Evolutionary conservation across 108 stramenopile genomes (phyloP).

Genomic region (Skeletonema tropicum): DNA sequence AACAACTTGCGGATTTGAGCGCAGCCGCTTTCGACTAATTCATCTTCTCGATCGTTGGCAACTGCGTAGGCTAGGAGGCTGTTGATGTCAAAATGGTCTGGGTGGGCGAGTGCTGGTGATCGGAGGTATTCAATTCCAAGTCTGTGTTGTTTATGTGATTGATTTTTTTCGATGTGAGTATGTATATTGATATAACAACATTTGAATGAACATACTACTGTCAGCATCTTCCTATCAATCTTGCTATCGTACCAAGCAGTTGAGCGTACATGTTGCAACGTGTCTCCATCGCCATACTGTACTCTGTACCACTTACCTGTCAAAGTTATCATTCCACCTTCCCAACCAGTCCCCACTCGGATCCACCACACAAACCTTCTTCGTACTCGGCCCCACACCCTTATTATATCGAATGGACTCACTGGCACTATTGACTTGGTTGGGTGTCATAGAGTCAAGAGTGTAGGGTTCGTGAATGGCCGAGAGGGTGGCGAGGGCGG

Average conservation of each 20-base stretch:
- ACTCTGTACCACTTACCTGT: no score
- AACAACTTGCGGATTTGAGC: constrained; percentile 37
- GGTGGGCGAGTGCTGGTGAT: constrained; percentile 75
- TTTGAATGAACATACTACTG: no score
- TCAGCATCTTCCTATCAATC: no score
- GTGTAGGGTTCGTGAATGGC: constrained; percentile 61
- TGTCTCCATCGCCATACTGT: no score
- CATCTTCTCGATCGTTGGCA: constrained; percentile 50
- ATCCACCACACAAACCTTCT: constrained; percentile 63
- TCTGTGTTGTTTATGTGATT: background rate
- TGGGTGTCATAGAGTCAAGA: constrained; percentile 39
- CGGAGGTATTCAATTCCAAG: constrained; percentile 64
- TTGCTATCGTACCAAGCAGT: no score
- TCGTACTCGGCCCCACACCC: constrained; percentile 4
- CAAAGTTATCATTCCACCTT: constrained; percentile 59
- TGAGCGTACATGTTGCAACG: no score
- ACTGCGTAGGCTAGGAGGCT: constrained; percentile 65
- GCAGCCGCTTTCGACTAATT: constrained; percentile 60
- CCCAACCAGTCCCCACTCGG: constrained; percentile 54
- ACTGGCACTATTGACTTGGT: constrained; percentile 30
- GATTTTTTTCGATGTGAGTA: no score
- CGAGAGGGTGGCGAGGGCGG: constrained; percentile 61
- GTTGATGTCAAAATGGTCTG: constrained; percentile 60
- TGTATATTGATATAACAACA: background rate
- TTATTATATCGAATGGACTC: background rate